phyloP scores from a whole-genome alignment of 768 basidiomycete genomes.

The Tylopilus sp. region DNA sequence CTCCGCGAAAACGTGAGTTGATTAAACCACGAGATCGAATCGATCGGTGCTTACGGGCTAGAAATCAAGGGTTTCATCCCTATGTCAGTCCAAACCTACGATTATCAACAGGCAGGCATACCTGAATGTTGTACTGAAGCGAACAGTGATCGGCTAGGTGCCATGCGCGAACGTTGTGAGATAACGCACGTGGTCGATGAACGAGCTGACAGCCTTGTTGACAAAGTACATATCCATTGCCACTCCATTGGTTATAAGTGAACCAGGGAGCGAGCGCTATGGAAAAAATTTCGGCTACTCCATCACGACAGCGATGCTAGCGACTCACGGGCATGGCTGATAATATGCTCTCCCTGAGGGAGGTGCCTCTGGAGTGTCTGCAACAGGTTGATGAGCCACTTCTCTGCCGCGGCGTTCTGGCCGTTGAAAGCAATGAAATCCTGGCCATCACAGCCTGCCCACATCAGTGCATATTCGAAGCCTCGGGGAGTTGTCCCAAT shows the following conservation, averaged over 20 bases:
- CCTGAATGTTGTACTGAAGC: too few species aligned
- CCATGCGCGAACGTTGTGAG: too few species aligned
- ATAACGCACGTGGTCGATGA: too few species aligned
- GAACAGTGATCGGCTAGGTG: slow-evolving; percentile 14
- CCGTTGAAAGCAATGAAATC: slow-evolving; percentile 36
- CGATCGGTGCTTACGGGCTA: slow-evolving; percentile 19
- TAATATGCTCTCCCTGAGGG: slow-evolving; percentile 28
- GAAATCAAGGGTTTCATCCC: background rate
- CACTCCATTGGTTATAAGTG: too few species aligned
- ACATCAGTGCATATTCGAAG: background rate
- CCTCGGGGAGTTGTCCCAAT: too few species aligned
- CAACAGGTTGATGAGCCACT: slow-evolving; percentile 31
- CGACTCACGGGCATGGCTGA: slow-evolving; percentile 33
- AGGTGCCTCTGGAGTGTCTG: slow-evolving; percentile 28
- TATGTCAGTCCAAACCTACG: background rate
- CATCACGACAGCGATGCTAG: too few species aligned
- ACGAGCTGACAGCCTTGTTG: too few species aligned
- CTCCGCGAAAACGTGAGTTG: too few species aligned
- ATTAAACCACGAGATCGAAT: background rate
- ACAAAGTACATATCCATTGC: too few species aligned
- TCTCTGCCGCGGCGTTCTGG: slow-evolving; percentile 19
- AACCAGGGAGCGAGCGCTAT: too few species aligned
- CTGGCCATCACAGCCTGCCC: slow-evolving; percentile 1
- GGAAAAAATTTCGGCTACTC: too few species aligned
- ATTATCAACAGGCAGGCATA: slow-evolving; percentile 5